A percentile compares a stretch with the other conserved stretches of the same genome.
phyloP scores from a whole-genome alignment of 306 rosid genomes.

The Castanospermum australe region DNA sequence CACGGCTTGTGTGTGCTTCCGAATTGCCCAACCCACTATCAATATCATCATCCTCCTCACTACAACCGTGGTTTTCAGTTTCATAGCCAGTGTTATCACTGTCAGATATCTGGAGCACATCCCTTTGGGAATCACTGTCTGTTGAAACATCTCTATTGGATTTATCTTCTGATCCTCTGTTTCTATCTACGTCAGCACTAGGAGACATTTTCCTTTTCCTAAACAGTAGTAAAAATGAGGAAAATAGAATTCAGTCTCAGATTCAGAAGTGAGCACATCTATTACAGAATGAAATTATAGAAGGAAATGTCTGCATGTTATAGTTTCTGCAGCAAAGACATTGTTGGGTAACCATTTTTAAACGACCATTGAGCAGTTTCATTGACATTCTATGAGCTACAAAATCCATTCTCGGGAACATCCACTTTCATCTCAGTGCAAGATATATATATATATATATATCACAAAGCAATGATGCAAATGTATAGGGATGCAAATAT shows the following conservation, averaged over 20 bases:
- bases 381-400: too few species aligned
- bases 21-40: conserved; percentile 26
- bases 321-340: neutral
- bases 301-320: neutral
- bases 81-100: conserved; percentile 40
- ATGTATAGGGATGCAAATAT: too few species aligned
- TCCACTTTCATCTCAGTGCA: neutral
- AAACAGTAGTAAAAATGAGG: neutral
- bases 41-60: conserved; percentile 28
- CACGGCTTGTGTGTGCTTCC: conserved; percentile 37
- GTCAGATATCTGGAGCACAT: conserved; percentile 17
- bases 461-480: neutral
- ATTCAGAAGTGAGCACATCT: conserved; percentile 1
- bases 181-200: conserved; percentile 30
- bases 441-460: too few species aligned
- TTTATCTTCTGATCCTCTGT: conserved; percentile 37
- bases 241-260: neutral
- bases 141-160: conserved; percentile 28
- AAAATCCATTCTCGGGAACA: neutral
- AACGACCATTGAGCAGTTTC: neutral
- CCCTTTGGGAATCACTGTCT: conserved; percentile 37
- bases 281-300: neutral
- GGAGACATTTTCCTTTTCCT: conserved; percentile 31
- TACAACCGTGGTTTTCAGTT: conserved; percentile 23
- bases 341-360: neutral